These are phyloP conservation scores for Cylindrotheca closterium DNA, from an alignment of 108 stramenopile species.

Conservation along the genomic window DNA sequence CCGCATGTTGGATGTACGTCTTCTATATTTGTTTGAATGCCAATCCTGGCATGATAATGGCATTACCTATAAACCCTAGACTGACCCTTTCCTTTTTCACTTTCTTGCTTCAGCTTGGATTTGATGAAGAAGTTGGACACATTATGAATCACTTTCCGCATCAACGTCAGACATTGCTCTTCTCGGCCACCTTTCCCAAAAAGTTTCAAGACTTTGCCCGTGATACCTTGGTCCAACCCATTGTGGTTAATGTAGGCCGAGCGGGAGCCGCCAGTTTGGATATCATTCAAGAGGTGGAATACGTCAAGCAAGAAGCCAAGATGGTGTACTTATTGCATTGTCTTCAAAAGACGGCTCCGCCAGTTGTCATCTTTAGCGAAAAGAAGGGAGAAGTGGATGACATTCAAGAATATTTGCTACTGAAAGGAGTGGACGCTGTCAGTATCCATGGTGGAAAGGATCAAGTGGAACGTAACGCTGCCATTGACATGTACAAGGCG, in stretches of 20 bases:
- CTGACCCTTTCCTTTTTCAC: background rate
- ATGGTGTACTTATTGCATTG: constrained; percentile 96
- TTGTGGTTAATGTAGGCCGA: constrained; percentile 97
- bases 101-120: constrained; percentile 52
- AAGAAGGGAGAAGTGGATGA: constrained; percentile 97
- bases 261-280: constrained; percentile 99
- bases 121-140: constrained; percentile 96
- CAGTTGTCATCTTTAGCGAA: constrained; percentile 97
- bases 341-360: constrained; percentile 98
- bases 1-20: constrained; percentile 87
- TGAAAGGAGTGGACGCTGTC: constrained; percentile 98
- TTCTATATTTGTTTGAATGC: background rate
- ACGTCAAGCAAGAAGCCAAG: constrained; percentile 97
- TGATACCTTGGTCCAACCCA: constrained; percentile 90
- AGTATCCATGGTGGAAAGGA: constrained; percentile 99
- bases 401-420: constrained; percentile 96
- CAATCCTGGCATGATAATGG: no score
- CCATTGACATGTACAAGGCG: constrained; percentile 88
- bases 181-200: constrained; percentile 98
- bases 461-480: constrained; percentile 97
- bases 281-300: constrained; percentile 99
- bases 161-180: constrained; percentile 97
- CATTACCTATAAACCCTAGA: no score
- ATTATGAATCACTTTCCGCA: constrained; percentile 97
- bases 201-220: constrained; percentile 99